phyloP scores from a whole-genome alignment of 2,329 filamentous ascomycete species.

The Colletotrichum theobromicola region DNA sequence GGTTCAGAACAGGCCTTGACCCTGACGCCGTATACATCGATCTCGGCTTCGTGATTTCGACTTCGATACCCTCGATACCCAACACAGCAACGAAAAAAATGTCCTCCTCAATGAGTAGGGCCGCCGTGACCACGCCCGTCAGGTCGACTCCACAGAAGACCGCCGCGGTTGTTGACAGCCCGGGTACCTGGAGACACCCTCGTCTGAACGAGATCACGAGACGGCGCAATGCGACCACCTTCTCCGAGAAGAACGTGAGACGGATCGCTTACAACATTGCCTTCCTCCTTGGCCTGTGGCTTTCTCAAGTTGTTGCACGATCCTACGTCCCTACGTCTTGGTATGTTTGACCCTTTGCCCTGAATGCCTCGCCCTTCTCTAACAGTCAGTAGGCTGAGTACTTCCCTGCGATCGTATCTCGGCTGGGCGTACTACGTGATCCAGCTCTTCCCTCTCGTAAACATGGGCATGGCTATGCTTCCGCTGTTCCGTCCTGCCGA shows the following conservation, averaged over 20 bases:
- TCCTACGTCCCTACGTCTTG: conserved; percentile 40
- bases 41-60: not conserved
- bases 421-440: conserved; percentile 51
- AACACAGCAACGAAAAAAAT: conserved; percentile 29
- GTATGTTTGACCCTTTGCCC: conserved; percentile 36
- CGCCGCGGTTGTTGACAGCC: conserved; percentile 50
- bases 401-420: conserved; percentile 33
- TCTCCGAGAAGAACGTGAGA: conserved; percentile 78
- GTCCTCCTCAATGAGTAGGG: conserved; percentile 29
- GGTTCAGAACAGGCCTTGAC: conserved; percentile 10
- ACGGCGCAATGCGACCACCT: conserved; percentile 78
- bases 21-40: conserved; percentile 2
- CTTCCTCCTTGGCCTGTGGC: conserved; percentile 46
- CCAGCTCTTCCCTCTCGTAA: conserved; percentile 68
- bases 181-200: conserved; percentile 91
- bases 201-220: conserved; percentile 84
- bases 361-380: not conserved
- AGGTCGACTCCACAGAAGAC: conserved; percentile 42
- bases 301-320: conserved; percentile 37
- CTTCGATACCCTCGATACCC: not conserved
- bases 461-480: conserved; percentile 72
- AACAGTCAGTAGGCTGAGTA: conserved; percentile 4
- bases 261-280: conserved; percentile 71
- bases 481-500: conserved; percentile 78
- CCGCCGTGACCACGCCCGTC: conserved; percentile 40